These are phyloP conservation scores for Vitis vinifera DNA, from an alignment of 164 flowering plant species.

Conservation along the genomic window DNA sequence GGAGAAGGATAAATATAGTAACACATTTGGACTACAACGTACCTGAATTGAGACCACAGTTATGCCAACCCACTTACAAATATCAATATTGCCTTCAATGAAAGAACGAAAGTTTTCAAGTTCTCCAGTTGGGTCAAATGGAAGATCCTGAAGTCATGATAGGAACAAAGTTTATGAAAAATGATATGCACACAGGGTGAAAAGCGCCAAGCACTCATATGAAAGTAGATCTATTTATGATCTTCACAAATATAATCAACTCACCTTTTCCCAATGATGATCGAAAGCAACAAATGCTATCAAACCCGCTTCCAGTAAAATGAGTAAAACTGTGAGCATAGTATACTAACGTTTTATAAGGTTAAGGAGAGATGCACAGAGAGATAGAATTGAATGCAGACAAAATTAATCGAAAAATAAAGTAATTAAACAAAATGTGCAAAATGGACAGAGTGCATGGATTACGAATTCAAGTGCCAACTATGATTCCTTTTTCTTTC, in stretches of 20 bases:
- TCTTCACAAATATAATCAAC: not conserved
- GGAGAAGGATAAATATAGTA: not conserved
- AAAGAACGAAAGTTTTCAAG: conserved; percentile 53
- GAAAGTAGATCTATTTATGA: not conserved
- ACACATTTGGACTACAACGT: not conserved
- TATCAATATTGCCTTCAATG: conserved; percentile 50
- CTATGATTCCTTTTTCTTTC: too few relatives aligned
- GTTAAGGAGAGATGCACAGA: conserved; percentile 32
- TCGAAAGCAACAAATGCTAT: conserved; percentile 66
- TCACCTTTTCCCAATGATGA: conserved; percentile 72
- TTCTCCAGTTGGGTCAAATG: conserved; percentile 82
- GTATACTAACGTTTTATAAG: conserved; percentile 43
- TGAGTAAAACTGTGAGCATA: conserved; percentile 41
- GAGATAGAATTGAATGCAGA: conserved; percentile 5
- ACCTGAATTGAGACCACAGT: conserved; percentile 66
- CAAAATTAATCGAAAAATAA: too few relatives aligned
- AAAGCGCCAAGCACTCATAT: not conserved
- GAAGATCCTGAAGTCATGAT: conserved; percentile 57
- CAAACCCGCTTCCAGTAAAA: conserved; percentile 62
- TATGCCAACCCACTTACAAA: conserved; percentile 75
- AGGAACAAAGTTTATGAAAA: not conserved
- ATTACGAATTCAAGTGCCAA: too few relatives aligned
- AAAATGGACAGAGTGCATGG: too few relatives aligned
- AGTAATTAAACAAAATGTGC: too few relatives aligned
- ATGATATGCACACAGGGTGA: not conserved